Evolutionary conservation across 805 yeast genomes (phyloP), one percentile per base, ranked within the genome.

Genomic region (Candida ascalaphidarum): DNA sequence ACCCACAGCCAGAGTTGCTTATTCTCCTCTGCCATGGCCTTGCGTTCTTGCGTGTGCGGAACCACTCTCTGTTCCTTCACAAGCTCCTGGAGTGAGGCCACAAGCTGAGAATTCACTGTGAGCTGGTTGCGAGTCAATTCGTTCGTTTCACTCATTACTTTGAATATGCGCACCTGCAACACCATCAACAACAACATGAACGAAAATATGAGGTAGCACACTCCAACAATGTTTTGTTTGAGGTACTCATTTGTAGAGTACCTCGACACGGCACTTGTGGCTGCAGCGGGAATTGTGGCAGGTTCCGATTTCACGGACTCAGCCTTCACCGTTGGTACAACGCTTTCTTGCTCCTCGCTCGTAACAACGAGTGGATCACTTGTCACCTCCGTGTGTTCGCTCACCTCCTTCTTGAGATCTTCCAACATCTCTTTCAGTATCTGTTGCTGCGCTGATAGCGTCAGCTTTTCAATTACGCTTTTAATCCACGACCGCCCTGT

Each of bases 401-500:
- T 33, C n/a, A 68, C 35, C 17, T 61, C 56, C 14, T 50, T 52
- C 35, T 58, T 66, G 23, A 80, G 38, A 30, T 69, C 74, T 8
- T 54, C 59, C 6, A 74, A 55, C 40, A 77, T 36, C 2, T 60
- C 57, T 27, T 62, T 65, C 9, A 81, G 71, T 3, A 77, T 77
- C 4, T 72, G 77, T 31, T 70, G 71, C 35, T 82, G 88, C 7
- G 89, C 92, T 22, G 74, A 74, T 38, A 76, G 70, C 2, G 86
- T 65, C 29, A 83, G 85, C 32, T 69, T 78, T 44, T 82, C 92
- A 34, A 82, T 75, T 1, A 84, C 79, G 14, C 77, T 70, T 47
- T 77, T 80, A 35, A 82, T 70, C 88, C 89, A 81, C 26, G 85
- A 77, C 37, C 77, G 77, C 6, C 78, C 82, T 1, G 76, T 55